Base-by-base conservation (phyloP, 2,329 filamentous ascomycete genomes). In the Pezicula radicicola region DNA sequence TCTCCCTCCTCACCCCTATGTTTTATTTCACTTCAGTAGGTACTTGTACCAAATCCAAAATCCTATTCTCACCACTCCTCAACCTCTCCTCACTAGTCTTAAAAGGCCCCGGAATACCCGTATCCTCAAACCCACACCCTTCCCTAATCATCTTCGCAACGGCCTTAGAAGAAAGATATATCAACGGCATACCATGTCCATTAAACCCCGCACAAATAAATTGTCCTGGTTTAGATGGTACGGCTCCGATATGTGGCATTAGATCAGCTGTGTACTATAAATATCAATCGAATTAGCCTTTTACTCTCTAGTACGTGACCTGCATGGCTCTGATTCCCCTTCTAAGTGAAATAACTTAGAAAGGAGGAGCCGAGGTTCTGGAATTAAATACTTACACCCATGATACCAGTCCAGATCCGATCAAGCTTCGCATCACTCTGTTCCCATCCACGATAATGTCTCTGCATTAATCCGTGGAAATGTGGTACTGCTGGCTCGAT, bases 391-490 rank as follows among this genome's bases (percentile, higher is more conserved):
- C n/a, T 40, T n/a, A 40, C 37, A 16, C 39, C 39, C 39, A 42
- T 42, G 16, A 42, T 42, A 18, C 39, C 39, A 5, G 39, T 42
- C 39, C 39, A 42, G 9, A 42, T 42, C 7, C 16, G 15, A 18
- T 42, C 39, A 9, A 42, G 15, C 16, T 42, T 42, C 18, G 39
- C 39, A 19, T 19, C 39, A 18, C 15, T 18, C 4, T 42, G 5
- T 42, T 42, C 39, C 78, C 77, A 81, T 0, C 77, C 77, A 1
- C 54, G 61, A 50, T 79, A 79, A 45, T 70, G 69, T 5, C 68
- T 62, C 53, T 75, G 72, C 72, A 80, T 79, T 49, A 76, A 77
- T 0, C 66, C 66, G 19, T 74, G 66, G 54, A 78, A 81, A 59
- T 79, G 75, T 21, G 63, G 46, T 33, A 66, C 65, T 0, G 73